Base-by-base conservation (phyloP, 768 basidiomycete species). In the Scleroderma citrinum region DNA sequence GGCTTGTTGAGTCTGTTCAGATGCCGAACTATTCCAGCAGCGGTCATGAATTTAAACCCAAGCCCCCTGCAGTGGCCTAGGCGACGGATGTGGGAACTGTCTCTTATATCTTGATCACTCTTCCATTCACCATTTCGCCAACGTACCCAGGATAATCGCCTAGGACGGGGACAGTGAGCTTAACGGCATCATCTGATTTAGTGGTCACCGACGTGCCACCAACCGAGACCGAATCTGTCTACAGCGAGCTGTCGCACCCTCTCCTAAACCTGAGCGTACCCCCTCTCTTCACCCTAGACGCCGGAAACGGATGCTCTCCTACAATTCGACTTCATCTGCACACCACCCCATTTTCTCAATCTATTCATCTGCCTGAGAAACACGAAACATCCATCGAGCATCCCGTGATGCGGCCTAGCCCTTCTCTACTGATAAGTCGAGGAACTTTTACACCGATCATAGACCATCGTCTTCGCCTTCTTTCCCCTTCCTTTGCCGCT, bases 281-380 rank as follows among this genome's bases (percentile, higher is more conserved):
- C 58, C 74, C 44, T 66, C 74, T 35, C 52, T 76, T 49, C 63
- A 68, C 42, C 66, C 68, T 48, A 85, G 83, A 80, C 76, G 2
- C 62, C 74, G 3, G 82, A 81, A 57, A 83, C 82, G 0, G 81
- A 87, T 47, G 60, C n/a, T 72, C 8, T 84, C 88, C 0, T 90
- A 85, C 53, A 87, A 90, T 19, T 89, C 89, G 0, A 85, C 86
- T n/a, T 1, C 68, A 85, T n/a, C 69, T 92, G 20, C 71, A 69
- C 5, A 81, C 87, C 1, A 88, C 89, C 2, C 85, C 84, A 16
- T 83, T 84, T 17, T 69, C 78, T 3, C 73, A 68, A 40, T 72
- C 74, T 7, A 54, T 68, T 5, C 68, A 70, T 0, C 61, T 88
- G 38, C 79, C 76, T 1, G 87, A 91, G 38, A 76, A 73, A 4